phyloP scores from a whole-genome alignment of 306 rosid species.

The Oxytropis ochrocephala region DNA sequence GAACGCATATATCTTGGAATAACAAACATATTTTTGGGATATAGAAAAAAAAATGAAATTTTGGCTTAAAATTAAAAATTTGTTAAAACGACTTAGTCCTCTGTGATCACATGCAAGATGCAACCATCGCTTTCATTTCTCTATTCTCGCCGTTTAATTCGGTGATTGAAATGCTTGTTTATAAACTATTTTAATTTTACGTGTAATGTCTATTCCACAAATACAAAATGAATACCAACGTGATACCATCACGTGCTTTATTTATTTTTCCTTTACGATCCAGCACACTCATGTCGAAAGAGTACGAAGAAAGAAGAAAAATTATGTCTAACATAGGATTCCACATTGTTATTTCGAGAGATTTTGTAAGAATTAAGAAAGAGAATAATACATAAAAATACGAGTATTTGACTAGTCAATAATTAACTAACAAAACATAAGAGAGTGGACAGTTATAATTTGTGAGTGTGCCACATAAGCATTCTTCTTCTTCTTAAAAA shows the following conservation, averaged over 20 bases:
- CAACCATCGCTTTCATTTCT: conserved; percentile 33
- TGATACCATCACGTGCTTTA: conserved; percentile 35
- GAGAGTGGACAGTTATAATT: too few relatives aligned
- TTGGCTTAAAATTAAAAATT: neutral
- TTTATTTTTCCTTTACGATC: conserved; percentile 21
- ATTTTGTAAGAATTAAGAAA: too few relatives aligned
- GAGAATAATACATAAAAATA: too few relatives aligned
- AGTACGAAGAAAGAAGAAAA: neutral
- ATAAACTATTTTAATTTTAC: neutral
- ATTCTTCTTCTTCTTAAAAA: too few relatives aligned
- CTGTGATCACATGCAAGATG: conserved; percentile 46
- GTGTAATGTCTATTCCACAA: neutral
- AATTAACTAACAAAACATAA: too few relatives aligned
- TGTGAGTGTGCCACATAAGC: too few relatives aligned
- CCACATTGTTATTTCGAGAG: too few relatives aligned
- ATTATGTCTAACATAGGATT: neutral
- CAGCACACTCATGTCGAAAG: conserved; percentile 28
- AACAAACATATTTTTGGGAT: neutral
- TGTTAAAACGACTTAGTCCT: neutral
- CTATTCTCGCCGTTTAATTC: conserved; percentile 43
- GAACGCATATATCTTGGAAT: neutral
- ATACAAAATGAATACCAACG: neutral
- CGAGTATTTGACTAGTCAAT: too few relatives aligned
- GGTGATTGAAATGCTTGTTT: conserved; percentile 16
- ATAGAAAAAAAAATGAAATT: neutral